Base-by-base conservation (phyloP, 2,329 filamentous ascomycete species). In the Onygena corvina region DNA sequence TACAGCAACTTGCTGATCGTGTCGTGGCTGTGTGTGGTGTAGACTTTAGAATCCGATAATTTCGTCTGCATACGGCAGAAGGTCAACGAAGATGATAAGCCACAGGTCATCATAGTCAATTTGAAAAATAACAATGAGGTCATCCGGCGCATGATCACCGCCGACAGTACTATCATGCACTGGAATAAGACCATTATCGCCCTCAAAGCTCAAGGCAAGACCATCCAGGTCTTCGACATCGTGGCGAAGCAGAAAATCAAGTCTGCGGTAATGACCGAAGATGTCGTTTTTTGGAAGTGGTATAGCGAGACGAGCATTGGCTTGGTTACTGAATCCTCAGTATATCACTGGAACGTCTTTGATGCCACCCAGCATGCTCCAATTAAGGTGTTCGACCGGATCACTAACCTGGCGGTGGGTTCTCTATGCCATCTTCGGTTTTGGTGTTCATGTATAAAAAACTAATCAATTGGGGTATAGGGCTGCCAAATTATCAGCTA, bases 401-500 rank as follows among this genome's bases (percentile, higher is more conserved):
- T 95, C 64, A 77, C 83, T 58, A 95, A 94, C 65, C 79, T 98
- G 50, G 79, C 77, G 60, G 87, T 92, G 76, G 58, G 84, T 74
- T 57, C 14, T 27, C 16, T 12, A 36, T 25, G 51, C 49, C 30
- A 29, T 12, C 42, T 27, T 27, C n/a, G n/a, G n/a, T n/a, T 35
- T 35, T 23, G 2, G 12, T 16, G n/a, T 46, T 29, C 8, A 30
- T 27, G 27, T 14, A 47, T 23, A 33, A n/a, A 34, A 35, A 18
- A 36, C 45, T 46, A 35, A 47, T 47, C 12, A 25, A 33, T 25
- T 42, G 18, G 25, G 16, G 21, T 30, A 49, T 60, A 93, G 86
- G 84, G 84, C 57, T 93, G 87, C 70, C 92, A 98, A 79, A 98
- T 98, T 69, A 98, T 98, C 79, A 98, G 96, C 74, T 98, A 98